Percentiles rank a stretch among this genome's conserved stretches.
Conservation (phyloP, 331 rosid species). For the Quercus tomentella region DNA sequence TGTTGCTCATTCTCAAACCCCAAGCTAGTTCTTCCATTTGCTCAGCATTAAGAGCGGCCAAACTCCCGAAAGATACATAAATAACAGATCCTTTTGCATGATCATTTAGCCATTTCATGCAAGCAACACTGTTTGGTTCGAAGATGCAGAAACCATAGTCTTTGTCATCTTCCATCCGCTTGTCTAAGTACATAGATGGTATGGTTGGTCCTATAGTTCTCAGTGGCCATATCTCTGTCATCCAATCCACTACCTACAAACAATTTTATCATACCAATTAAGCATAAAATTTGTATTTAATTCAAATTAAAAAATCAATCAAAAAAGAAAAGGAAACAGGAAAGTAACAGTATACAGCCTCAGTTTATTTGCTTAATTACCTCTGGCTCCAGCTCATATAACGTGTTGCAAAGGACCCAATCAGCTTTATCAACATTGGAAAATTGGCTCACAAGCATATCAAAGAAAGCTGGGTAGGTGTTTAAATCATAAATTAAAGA, state of each 20-base stretch:
- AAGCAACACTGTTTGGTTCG: slow-evolving; percentile 15
- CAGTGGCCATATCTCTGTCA: slow-evolving; percentile 19
- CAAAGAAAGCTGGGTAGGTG: slow-evolving; percentile 12
- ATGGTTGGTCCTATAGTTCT: slow-evolving; percentile 28
- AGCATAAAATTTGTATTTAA: no score
- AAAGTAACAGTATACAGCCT: not conserved
- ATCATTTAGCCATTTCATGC: slow-evolving; percentile 20
- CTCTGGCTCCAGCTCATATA: slow-evolving; percentile 46
- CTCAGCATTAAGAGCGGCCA: slow-evolving; percentile 6
- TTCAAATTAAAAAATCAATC: not conserved
- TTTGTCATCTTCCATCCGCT: slow-evolving; percentile 11
- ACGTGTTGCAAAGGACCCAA: slow-evolving; percentile 45
- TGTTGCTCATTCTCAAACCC: slow-evolving; percentile 23
- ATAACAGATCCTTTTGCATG: slow-evolving; percentile 9
- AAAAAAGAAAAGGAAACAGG: not conserved
- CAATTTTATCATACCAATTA: not conserved
- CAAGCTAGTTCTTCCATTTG: slow-evolving; percentile 43
- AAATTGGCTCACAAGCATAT: slow-evolving; percentile 30
- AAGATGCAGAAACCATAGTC: slow-evolving; percentile 15
- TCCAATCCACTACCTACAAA: slow-evolving; percentile 7
- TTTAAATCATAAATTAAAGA: slow-evolving; percentile 32
- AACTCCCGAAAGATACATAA: slow-evolving; percentile 36
- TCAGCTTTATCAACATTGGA: slow-evolving; percentile 39
- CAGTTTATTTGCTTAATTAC: slow-evolving; percentile 9
- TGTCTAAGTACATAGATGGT: slow-evolving; percentile 11